Percentiles rank a stretch among this genome's conserved stretches.
Conservation (phyloP, 2,329 filamentous ascomycete species). For the Tolypocladium pustulatum region DNA sequence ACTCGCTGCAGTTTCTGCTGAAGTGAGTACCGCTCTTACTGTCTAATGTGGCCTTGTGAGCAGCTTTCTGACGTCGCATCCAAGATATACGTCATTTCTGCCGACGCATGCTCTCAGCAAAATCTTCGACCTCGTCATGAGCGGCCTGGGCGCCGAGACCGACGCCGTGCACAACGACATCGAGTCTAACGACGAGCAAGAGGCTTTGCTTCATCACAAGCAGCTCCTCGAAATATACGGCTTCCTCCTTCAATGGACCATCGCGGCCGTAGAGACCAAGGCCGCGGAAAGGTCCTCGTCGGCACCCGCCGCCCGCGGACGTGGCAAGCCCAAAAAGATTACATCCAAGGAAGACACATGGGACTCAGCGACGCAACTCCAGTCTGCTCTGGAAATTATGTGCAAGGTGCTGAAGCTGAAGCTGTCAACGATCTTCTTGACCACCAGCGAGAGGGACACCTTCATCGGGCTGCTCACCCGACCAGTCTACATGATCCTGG, state of each 20-base stretch:
- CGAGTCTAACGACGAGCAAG: conserved; percentile 79
- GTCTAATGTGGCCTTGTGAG: conserved; percentile 5
- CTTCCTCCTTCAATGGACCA: conserved; percentile 89
- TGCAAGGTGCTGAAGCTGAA: conserved; percentile 92
- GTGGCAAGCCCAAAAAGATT: conserved; percentile 70
- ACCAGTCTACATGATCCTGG: conserved; percentile 85
- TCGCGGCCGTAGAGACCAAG: conserved; percentile 89
- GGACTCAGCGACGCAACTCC: conserved; percentile 83
- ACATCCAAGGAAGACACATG: conserved; percentile 69
- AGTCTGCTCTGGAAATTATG: conserved; percentile 85
- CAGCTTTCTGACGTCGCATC: conserved; percentile 47
- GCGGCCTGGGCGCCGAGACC: conserved; percentile 73
- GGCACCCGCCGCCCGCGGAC: conserved; percentile 57
- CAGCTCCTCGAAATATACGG: conserved; percentile 86
- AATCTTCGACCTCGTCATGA: conserved; percentile 82
- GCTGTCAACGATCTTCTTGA: conserved; percentile 84
- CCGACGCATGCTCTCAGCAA: conserved; percentile 81
- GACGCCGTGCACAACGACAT: conserved; percentile 78
- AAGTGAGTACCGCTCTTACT: conserved; percentile 66
- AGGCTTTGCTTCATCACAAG: conserved; percentile 77
- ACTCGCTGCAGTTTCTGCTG: conserved; percentile 89
- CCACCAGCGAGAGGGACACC: conserved; percentile 90
- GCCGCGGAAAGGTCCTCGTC: conserved; percentile 75
- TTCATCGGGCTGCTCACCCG: conserved; percentile 88
- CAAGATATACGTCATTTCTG: conserved; percentile 68